Evolutionary conservation across 1,284 basidiomycete genomes (phyloP), one percentile per base, ranked within the genome.

Genomic region (Paramarasmius palmivorus): DNA sequence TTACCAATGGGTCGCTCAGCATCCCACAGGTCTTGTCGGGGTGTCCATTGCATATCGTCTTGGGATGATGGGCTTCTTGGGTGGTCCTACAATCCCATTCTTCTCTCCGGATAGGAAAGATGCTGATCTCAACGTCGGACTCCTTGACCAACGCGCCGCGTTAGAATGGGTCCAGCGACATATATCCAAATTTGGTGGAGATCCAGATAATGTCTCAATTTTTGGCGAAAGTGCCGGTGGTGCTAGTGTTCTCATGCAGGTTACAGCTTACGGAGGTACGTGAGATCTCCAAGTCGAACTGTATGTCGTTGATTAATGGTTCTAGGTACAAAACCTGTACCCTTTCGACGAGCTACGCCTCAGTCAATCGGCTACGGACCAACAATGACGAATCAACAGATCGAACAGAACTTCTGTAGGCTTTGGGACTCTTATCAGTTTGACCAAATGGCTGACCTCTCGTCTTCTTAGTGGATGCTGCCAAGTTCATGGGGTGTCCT

Each of bases 151-250:
- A 57, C 62, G 74, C 4, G 73, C 73, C 0, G 78, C 70, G 0
- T 57, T 80, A 15, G 70, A 76, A 57, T 81, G 78, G 78, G 67
- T 79, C 1, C 71, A 78, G 52, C 58, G 72, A 12, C 67, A 78
- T 57, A 76, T 80, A 19, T 41, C 59, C 4, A 58, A 66, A n/a
- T 78, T 78, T 49, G 76, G 76, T 2, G 76, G 76, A 0, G 68
- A 78, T 59, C 72, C 72, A 2, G 60, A 66, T 7, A 59, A 70
- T 46, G 68, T 77, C 5, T 73, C 73, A 17, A 75, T 78, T 17
- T 68, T 64, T 23, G 76, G 77, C 0, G 75, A 78, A 55, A 76
- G 74, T 47, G 76, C 77, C 2, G 78, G 76, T 2, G 76, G 72
- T 1, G 74, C 74, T 2, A 70, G 69, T 45, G 68, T 77, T 9